Percentiles rank a stretch among this genome's conserved stretches.
Conservation (phyloP, 352 stramenopile species). For the Phytopythium chamaehyphon region DNA sequence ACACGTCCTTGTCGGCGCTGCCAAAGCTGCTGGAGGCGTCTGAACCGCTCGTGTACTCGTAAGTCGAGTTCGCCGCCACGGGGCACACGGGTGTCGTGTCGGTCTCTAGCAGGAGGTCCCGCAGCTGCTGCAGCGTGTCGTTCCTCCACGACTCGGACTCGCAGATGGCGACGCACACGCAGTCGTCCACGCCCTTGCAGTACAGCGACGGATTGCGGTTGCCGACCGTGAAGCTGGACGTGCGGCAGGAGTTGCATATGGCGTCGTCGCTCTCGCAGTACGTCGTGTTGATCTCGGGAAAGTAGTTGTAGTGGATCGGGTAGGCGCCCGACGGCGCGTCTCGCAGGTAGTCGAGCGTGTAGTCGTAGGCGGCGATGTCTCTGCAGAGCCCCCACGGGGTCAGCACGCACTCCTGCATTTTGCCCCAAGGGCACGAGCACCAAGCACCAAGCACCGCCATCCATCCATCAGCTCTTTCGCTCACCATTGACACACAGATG, state of each 20-base stretch:
- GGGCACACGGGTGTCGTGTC: conserved; percentile 22
- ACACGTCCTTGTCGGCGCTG: conserved; percentile 23
- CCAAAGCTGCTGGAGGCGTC: conserved; percentile 11
- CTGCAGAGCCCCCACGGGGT: conserved; percentile 42
- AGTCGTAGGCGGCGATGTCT: conserved; percentile 36
- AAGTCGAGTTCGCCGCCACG: conserved; percentile 29
- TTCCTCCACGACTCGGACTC: conserved; percentile 42
- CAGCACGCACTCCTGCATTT: conserved; percentile 39
- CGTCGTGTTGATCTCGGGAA: conserved; percentile 40
- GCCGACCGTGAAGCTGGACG: conserved; percentile 26
- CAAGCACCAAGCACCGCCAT: conserved; percentile 3
- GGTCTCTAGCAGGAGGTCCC: conserved; percentile 11
- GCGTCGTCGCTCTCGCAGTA: conserved; percentile 45
- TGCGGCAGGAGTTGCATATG: conserved; percentile 30
- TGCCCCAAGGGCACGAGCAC: too few species aligned
- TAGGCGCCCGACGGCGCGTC: conserved; percentile 22
- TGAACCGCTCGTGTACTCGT: conserved; percentile 10
- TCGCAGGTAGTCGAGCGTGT: conserved; percentile 44
- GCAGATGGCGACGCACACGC: conserved; percentile 53
- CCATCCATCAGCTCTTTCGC: not conserved
- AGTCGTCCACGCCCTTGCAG: conserved; percentile 31
- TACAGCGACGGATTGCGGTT: conserved; percentile 47
- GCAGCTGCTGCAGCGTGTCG: conserved; percentile 31
- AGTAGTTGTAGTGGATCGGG: conserved; percentile 61
- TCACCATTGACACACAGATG: not conserved